Base-by-base conservation (phyloP, 257 asterid species). In the Solanum etuberosum region DNA sequence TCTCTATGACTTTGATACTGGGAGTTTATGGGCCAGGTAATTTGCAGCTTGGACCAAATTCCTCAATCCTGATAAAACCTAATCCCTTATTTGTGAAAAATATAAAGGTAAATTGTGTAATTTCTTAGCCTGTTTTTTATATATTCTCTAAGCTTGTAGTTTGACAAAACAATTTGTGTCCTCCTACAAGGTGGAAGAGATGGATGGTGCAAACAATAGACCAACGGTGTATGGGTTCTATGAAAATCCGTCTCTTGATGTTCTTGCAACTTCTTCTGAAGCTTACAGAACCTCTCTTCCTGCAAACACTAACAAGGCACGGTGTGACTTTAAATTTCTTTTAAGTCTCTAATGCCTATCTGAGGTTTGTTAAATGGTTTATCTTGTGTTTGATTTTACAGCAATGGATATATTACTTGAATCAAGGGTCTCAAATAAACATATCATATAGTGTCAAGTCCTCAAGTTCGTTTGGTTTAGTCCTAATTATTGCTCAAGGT, bases 351-450 rank as follows among this genome's bases (percentile, higher is more conserved):
- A 77, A 48, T 63, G 37, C 78, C 51, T 48, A 61, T 86, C 59
- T 32, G 31, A 86, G 68, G 65, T 59, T 67, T 83, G 37, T 71
- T 71, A 35, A 68, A 86, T 85, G 83, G 80, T 67, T 78, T 87
- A 48, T 35, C 38, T 51, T 88, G 48, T 31, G 74, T 63, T 85
- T 65, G 32, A 34, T 85, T 70, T 68, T 88, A 88, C 93, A 96
- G 98, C 97, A 95, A 51, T 95, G 99, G 99, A 85, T 88, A 80
- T 94, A 90, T 92, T 91, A 87, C 90, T 92, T 95, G 88, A 96
- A 96, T 88, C 87, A 87, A 88, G 98, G 98, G 87, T 96, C 99
- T 91, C 94, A 91, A 87, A 88, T 96, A 86, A 87, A 91, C 87
- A 85, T 95, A 85, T 91, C 96, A 18, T 96, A 93, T 42, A 88